Evolutionary conservation across 2,329 filamentous ascomycete genomes (phyloP).

Genomic region (Sporothrix euskadiensis): DNA sequence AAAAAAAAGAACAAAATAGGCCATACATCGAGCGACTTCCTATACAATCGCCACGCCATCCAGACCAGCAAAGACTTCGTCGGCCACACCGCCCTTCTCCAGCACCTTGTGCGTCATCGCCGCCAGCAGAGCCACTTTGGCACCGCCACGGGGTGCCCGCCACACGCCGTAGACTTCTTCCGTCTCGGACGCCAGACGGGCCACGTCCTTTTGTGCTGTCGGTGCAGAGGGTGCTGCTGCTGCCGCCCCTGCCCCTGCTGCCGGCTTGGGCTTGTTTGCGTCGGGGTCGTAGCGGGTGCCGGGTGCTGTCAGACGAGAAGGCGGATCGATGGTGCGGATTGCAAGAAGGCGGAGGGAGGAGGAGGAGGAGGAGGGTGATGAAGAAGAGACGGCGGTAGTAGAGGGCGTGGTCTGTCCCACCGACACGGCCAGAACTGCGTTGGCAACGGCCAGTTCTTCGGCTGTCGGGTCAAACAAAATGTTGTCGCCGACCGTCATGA

Average conservation of each 20-base stretch:
- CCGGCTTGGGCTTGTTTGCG: constrained; percentile 50
- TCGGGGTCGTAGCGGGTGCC: constrained; percentile 67
- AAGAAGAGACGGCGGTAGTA: background rate
- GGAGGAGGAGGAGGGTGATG: constrained; percentile 31
- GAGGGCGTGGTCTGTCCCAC: constrained; percentile 55
- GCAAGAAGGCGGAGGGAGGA: constrained; percentile 62
- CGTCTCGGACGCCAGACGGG: constrained; percentile 47
- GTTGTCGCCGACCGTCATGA: constrained; percentile 81
- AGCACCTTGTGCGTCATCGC: constrained; percentile 76
- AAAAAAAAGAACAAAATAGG: background rate
- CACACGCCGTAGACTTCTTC: constrained; percentile 72
- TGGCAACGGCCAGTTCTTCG: constrained; percentile 91
- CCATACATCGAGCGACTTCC: background rate
- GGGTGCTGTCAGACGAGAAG: constrained; percentile 69
- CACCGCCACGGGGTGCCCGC: constrained; percentile 80
- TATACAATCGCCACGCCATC: constrained; percentile 70
- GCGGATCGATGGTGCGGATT: constrained; percentile 72
- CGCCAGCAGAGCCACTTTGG: constrained; percentile 71
- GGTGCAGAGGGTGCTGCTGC: background rate
- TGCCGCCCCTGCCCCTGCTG: constrained; percentile 27
- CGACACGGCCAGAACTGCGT: constrained; percentile 83
- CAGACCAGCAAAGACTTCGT: constrained; percentile 81
- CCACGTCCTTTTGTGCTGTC: constrained; percentile 33
- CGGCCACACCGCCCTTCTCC: constrained; percentile 74
- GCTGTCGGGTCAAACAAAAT: constrained; percentile 91